These are phyloP conservation scores for Acacia pycnantha DNA, from an alignment of 331 rosid species.

Conservation along the genomic window DNA sequence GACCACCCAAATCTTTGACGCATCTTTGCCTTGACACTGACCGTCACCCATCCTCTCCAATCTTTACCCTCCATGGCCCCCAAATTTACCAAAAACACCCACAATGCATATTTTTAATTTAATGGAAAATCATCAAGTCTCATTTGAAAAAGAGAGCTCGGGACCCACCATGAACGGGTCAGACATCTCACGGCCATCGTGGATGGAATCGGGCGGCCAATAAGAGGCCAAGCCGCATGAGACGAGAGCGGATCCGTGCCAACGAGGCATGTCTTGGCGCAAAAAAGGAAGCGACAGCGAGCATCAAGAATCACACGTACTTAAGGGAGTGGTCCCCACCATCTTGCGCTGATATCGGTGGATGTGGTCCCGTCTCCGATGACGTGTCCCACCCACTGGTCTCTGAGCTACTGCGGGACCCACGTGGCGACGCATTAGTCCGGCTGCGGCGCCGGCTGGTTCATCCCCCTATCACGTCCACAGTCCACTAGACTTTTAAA, in stretches of 20 bases:
- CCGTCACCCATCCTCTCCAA: not conserved
- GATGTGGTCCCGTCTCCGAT: not conserved
- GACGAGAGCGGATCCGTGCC: not conserved
- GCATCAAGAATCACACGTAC: not conserved
- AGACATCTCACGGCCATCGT: not conserved
- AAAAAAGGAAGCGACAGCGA: not conserved
- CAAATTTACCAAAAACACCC: not conserved
- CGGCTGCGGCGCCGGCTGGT: not conserved
- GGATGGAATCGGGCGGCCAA: not conserved
- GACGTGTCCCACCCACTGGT: constrained; percentile 8
- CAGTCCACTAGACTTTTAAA: not conserved
- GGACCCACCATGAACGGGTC: not conserved
- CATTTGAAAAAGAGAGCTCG: not conserved
- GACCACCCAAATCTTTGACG: constrained; percentile 35
- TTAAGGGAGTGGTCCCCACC: not conserved
- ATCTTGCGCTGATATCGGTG: not conserved
- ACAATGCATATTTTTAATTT: not conserved
- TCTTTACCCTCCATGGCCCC: constrained; percentile 18
- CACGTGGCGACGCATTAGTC: not conserved
- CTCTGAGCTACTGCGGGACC: not conserved
- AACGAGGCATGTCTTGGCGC: not conserved
- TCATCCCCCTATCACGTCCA: not conserved
- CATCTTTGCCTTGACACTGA: constrained; percentile 18
- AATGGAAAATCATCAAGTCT: not conserved
- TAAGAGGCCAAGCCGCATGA: not conserved